Conservation (phyloP, 257 asterid genomes). For the Plantago major region DNA sequence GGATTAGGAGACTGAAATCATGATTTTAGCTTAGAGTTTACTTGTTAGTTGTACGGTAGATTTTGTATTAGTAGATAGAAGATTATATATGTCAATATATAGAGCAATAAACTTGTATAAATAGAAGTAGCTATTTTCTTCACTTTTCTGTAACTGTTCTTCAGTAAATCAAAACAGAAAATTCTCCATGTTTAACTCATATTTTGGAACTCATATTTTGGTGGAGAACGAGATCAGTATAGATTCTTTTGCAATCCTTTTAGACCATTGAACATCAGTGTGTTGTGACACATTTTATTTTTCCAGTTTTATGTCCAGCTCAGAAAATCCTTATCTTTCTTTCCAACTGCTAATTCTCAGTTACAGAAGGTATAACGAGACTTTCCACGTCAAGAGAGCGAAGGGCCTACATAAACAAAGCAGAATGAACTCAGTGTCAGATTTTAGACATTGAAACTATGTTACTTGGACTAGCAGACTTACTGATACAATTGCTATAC, state of each 20-base stretch:
- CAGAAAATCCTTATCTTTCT: conserved; percentile 30
- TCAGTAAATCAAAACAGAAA: too few species aligned
- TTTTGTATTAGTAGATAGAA: too few species aligned
- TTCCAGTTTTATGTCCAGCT: conserved; percentile 18
- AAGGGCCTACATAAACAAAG: conserved; percentile 32
- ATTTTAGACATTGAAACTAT: too few species aligned
- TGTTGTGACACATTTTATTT: conserved; percentile 33
- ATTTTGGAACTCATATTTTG: too few species aligned
- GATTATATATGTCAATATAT: too few species aligned
- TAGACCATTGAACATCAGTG: conserved; percentile 47
- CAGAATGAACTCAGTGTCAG: not conserved
- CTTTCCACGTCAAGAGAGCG: conserved; percentile 38
- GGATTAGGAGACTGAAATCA: too few species aligned
- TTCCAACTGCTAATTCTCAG: conserved; percentile 32
- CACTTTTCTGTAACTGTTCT: too few species aligned
- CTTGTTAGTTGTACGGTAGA: too few species aligned
- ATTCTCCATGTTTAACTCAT: too few species aligned
- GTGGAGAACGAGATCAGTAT: conserved; percentile 6
- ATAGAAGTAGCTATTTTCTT: too few species aligned
- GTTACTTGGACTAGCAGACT: not conserved
- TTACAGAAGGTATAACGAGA: conserved; percentile 43
- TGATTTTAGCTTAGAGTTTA: too few species aligned
- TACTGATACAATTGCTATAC: conserved; percentile 54
- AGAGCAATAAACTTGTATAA: too few species aligned
- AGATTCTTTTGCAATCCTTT: conserved; percentile 39